These are phyloP conservation scores for Trichomonas tenax DNA, from an alignment of 208 protist species.

Conservation along the genomic window DNA sequence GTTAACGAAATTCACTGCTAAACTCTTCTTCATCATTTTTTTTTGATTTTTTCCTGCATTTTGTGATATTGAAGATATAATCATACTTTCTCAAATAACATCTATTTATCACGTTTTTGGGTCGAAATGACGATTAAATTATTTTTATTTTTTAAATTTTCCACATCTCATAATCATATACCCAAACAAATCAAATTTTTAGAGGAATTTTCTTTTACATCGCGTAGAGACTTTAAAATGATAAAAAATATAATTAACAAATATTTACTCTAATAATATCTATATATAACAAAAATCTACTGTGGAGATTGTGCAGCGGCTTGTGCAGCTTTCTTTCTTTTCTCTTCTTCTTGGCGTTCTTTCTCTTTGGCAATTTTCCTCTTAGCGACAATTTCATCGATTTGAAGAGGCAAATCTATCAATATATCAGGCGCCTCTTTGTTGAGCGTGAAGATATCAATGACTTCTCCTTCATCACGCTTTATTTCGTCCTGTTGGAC, in stretches of 20 bases:
- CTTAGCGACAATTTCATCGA: not conserved
- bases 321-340: not conserved
- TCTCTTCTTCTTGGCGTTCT: not conserved
- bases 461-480: not conserved
- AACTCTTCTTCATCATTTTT: not conserved
- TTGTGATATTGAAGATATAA: no score
- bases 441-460: not conserved
- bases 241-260: no score
- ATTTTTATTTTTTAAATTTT: no score
- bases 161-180: no score
- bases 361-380: not conserved
- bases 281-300: no score
- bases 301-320: not conserved
- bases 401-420: not conserved
- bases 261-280: no score
- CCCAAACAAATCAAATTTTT: no score
- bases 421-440: not conserved
- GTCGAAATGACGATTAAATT: no score
- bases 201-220: no score
- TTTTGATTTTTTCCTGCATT: not conserved
- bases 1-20: not conserved
- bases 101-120: no score
- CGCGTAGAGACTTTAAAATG: no score
- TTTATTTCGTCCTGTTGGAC: not conserved
- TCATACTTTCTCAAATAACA: no score